A percentile compares a stretch with the other conserved stretches of the same genome.
These are phyloP conservation scores for Lactifluus pinguis DNA, from an alignment of 768 basidiomycete genomes.

Conservation along the genomic window DNA sequence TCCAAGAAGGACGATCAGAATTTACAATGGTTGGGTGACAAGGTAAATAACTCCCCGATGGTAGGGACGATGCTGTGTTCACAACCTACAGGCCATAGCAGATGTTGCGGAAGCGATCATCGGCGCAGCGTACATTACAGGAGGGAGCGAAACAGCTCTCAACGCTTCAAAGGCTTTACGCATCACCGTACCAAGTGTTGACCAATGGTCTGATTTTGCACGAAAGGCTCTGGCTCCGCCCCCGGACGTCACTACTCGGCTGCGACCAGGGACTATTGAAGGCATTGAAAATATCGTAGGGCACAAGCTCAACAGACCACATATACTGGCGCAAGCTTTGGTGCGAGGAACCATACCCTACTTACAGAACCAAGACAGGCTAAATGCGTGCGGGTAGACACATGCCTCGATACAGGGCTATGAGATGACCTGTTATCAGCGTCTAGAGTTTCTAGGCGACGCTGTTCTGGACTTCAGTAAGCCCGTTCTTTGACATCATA, in stretches of 20 bases:
- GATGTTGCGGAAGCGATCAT: conserved; percentile 83
- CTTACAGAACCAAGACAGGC: background rate
- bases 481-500: conserved; percentile 23
- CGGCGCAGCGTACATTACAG: conserved; percentile 70
- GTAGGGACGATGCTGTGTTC: background rate
- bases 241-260: conserved; percentile 34
- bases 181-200: conserved; percentile 53
- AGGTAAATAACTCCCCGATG: conserved; percentile 37
- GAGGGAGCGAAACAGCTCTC: conserved; percentile 60
- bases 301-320: conserved; percentile 49
- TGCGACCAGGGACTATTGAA: conserved; percentile 40
- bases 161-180: conserved; percentile 54
- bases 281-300: conserved; percentile 59
- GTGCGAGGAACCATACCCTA: conserved; percentile 33
- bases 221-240: conserved; percentile 36
- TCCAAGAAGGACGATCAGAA: conserved; percentile 29
- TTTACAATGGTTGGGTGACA: conserved; percentile 64
- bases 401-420: conserved; percentile 53
- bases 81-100: conserved; percentile 51
- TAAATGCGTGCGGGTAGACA: conserved; percentile 37
- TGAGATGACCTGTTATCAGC: conserved; percentile 55
- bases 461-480: conserved; percentile 76
- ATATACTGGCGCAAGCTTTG: conserved; percentile 64
- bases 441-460: conserved; percentile 81
- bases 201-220: conserved; percentile 67